A percentile compares a stretch with the other conserved stretches of the same genome.
phyloP scores from a whole-genome alignment of 768 basidiomycete species.

The Tephrocybe sp. region DNA sequence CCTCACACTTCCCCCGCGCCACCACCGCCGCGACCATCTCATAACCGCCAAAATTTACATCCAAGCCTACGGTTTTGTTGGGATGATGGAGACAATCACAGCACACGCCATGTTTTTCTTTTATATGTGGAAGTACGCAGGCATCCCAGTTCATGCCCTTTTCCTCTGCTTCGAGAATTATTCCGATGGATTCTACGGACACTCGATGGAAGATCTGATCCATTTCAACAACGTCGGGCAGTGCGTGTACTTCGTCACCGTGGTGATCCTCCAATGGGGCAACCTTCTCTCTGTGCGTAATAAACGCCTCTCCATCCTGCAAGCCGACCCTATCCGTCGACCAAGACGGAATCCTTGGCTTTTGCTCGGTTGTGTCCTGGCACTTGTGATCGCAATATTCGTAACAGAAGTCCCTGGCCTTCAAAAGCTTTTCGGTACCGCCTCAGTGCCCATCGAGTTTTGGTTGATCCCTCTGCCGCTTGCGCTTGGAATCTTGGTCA shows the following conservation, averaged over 20 bases:
- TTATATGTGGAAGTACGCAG: conserved; percentile 34
- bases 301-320: conserved; percentile 37
- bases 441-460: conserved; percentile 43
- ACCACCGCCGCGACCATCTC: conserved; percentile 15
- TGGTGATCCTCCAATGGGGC: conserved; percentile 45
- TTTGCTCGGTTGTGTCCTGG: conserved; percentile 12
- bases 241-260: conserved; percentile 31
- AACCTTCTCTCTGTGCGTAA: conserved; percentile 40
- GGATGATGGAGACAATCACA: conserved; percentile 14
- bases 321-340: conserved; percentile 44
- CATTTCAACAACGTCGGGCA: conserved; percentile 39
- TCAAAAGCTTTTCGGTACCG: conserved; percentile 38
- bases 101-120: conserved; percentile 30
- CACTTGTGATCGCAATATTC: conserved; percentile 37
- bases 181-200: conserved; percentile 34
- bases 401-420: conserved; percentile 41
- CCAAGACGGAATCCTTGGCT: conserved; percentile 39
- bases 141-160: conserved; percentile 34
- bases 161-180: conserved; percentile 41
- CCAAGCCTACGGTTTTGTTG: conserved; percentile 15
- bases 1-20: conserved; percentile 13
- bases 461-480: conserved; percentile 46
- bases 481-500: conserved; percentile 34
- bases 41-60: conserved; percentile 15
- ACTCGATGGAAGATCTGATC: conserved; percentile 26